Base-by-base conservation (phyloP, 139 green algal genomes). In the Zygnema circumcarinatum region DNA sequence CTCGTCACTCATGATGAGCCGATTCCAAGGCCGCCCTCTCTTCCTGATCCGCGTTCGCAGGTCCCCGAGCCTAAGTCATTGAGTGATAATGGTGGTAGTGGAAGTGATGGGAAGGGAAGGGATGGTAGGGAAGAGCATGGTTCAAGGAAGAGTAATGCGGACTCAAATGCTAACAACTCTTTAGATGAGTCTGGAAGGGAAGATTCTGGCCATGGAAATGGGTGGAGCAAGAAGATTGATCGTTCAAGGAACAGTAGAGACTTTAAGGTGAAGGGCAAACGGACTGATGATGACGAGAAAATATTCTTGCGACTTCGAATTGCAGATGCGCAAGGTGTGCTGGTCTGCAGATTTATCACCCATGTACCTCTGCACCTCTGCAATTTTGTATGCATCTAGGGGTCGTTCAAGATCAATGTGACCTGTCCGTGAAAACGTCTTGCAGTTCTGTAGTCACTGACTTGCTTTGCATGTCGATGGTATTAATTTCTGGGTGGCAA, bases 241-340 rank as follows among this genome's bases (percentile, higher is more conserved):
- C n/a, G 22, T 3, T 7, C 7, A 2, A 33, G 56, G 2, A 32
- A 21, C 21, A 89, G 47, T 35, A 31, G 84, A 31, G 74, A 89
- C 1, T 89, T 89, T n/a, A 85, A 83, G 31, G 76, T 90, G 0
- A 90, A 90, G 78, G 86, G 86, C 33, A 90, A 87, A 73, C 53
- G 73, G 0, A 32, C 20, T 73, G 86, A 87, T 7, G 76, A 90
- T 52, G 85, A 90, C 32, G 67, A 79, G 38, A 89, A 35, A 22
- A 41, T 90, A 56, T 80, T 67, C 39, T 25, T 90, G 3, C 86
- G 86, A 36, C 32, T 90, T 29, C 52, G 78, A 31, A 90, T 90
- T 0, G 76, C 53, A 36, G 75, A 90, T 82, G 67, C 75, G 42
- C 38, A 87, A 90, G 85, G 85, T 90, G 52, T 35, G 38, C 31